Evolutionary conservation across 495 filamentous ascomycete species (phyloP).

Genomic region (Penicillium waksmanii): DNA sequence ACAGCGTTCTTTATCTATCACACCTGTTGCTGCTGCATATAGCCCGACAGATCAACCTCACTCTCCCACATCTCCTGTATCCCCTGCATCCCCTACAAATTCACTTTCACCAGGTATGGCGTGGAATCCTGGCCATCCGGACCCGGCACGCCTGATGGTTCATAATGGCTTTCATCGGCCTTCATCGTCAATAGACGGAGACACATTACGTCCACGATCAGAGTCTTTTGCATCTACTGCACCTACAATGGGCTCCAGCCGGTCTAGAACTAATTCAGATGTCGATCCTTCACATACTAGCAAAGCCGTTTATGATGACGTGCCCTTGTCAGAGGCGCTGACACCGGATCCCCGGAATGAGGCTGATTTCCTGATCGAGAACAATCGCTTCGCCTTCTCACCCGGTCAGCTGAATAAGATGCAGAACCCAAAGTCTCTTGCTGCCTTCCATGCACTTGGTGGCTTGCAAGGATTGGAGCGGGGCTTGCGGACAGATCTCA

Average conservation of each 20-base stretch:
- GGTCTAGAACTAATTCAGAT: constrained; percentile 49
- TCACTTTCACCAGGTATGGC: constrained; percentile 37
- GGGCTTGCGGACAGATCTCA: constrained; percentile 67
- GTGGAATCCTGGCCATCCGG: constrained; percentile 26
- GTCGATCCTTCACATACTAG: constrained; percentile 30
- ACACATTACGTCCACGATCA: constrained; percentile 52
- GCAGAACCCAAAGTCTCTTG: constrained; percentile 73
- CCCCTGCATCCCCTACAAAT: constrained; percentile 21
- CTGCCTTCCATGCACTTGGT: constrained; percentile 70
- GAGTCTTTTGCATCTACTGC: constrained; percentile 50
- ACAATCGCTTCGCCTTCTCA: constrained; percentile 74
- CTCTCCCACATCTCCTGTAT: constrained; percentile 22
- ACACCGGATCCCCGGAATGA: constrained; percentile 68
- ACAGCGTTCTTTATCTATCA: constrained; percentile 28
- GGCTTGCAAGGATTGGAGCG: constrained; percentile 69
- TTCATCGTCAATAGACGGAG: constrained; percentile 52
- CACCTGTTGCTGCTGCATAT: constrained; percentile 22
- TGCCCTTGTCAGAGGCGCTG: constrained; percentile 58
- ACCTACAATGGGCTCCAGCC: constrained; percentile 32
- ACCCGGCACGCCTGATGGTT: constrained; percentile 34
- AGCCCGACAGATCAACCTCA: constrained; percentile 31
- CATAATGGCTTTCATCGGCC: constrained; percentile 38
- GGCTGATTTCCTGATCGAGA: constrained; percentile 62
- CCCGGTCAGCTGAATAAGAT: constrained; percentile 75
- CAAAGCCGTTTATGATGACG: constrained; percentile 46